Evolutionary conservation across 768 basidiomycete genomes (phyloP), one percentile per base, ranked within the genome.

Genomic region (Calvatia gigantea): DNA sequence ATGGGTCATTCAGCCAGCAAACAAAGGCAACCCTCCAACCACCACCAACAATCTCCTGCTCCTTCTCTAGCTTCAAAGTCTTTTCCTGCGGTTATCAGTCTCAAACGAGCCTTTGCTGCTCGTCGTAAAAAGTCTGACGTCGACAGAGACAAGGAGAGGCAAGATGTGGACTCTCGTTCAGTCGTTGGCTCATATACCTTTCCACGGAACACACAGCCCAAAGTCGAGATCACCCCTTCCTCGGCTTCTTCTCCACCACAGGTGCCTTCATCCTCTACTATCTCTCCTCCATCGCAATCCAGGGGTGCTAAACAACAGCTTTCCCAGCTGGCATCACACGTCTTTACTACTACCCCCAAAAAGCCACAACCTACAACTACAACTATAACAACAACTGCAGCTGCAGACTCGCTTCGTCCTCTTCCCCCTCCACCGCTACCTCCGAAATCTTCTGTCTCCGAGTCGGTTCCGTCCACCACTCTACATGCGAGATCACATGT

Each of bases 121-220:
- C 76, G 84, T 43, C 73, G 81, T 57, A 85, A 83, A 72, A 82
- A 80, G 65, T 76, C 82, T 6, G 80, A 81, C 62, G 80, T 82
- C 62, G 63, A 41, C 23, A 47, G 31, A 45, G 17, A 32, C 43
- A 35, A 15, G 44, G 17, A 33, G 41, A 52, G 35, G 48, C 51
- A 37, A 31, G 58, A 53, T 48, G 41, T 46, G 9, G 46, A 48
- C 27, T 35, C 31, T 3, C 31, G 31, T 6, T 48, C 46, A 15
- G 21, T 42, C 23, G 31, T 44, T 55, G 53, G 49, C 17, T 51
- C 49, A 5, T 42, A 21, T 21, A 12, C 23, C 41, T 42, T 35
- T 54, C 45, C 51, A 17, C 60, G 35, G 25, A 58, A 56, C 3
- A 46, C 37, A 28, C 60, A 51, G 15, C 49, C 58, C n/a, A 59